Conservation (phyloP, 179 eudicot species). For the Pouteria campechiana region DNA sequence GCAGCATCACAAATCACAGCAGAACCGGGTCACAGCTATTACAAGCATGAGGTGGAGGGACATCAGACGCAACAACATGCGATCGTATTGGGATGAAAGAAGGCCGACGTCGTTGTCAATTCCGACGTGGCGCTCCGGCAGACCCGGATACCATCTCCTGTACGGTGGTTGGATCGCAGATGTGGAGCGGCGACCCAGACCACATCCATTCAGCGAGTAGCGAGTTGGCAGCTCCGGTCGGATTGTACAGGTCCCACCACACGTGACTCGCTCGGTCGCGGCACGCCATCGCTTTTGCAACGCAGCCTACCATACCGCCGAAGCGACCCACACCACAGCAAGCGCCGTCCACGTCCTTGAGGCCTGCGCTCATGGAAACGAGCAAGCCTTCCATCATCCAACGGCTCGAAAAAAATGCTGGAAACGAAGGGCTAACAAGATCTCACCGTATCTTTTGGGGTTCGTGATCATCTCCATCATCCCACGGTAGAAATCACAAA, state of each 20-base stretch:
- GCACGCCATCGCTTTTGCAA: constrained; percentile 33
- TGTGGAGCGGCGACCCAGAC: constrained; percentile 32
- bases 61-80: too few species aligned
- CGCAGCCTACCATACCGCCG: constrained; percentile 35
- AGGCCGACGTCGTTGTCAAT: too few species aligned
- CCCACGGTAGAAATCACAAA: constrained; percentile 50
- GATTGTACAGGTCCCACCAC: constrained; percentile 71
- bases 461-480: constrained; percentile 34
- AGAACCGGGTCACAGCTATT: too few species aligned
- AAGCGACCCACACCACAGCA: constrained; percentile 53
- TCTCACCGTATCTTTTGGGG: constrained; percentile 29
- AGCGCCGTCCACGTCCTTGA: constrained; percentile 29
- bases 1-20: too few species aligned
- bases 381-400: background rate
- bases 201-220: constrained; percentile 47
- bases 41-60: too few species aligned
- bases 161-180: constrained; percentile 38
- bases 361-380: constrained; percentile 20
- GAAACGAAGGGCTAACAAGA: background rate
- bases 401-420: background rate
- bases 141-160: constrained; percentile 19
- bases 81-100: too few species aligned
- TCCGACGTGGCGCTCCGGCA: too few species aligned
- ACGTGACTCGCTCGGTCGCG: constrained; percentile 16
- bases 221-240: constrained; percentile 36